These are phyloP conservation scores for Neurospora sp. DNA, from an alignment of 495 filamentous ascomycete genomes.

Conservation along the genomic window DNA sequence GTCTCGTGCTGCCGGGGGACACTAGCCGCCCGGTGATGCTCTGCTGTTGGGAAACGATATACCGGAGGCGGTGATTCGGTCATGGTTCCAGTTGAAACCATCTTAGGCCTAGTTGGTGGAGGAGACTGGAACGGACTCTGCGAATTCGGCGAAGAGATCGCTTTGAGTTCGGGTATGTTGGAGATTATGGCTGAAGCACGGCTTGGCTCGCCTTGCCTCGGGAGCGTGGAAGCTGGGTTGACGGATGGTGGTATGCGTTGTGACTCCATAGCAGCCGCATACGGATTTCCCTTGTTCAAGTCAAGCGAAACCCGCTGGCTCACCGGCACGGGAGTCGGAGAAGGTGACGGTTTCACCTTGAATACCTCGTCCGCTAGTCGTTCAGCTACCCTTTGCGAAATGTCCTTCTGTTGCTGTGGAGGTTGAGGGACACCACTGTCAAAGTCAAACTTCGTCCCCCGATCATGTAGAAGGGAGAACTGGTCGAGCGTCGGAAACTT, in stretches of 20 bases:
- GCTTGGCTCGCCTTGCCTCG: constrained; percentile 34
- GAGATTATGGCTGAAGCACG: constrained; percentile 43
- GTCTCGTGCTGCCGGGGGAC: constrained; percentile 32
- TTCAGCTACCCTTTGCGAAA: constrained; percentile 68
- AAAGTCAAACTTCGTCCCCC: constrained; percentile 83
- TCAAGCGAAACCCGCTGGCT: constrained; percentile 29
- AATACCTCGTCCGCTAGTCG: constrained; percentile 78
- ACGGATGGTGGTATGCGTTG: constrained; percentile 17
- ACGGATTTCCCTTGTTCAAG: constrained; percentile 16
- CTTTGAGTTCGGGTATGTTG: constrained; percentile 42
- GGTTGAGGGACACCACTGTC: constrained; percentile 40
- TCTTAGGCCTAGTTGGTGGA: constrained; percentile 46
- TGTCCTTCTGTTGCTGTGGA: constrained; percentile 43
- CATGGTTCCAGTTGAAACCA: constrained; percentile 94
- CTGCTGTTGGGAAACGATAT: constrained; percentile 50
- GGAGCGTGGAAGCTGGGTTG: constrained; percentile 28
- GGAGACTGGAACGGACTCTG: constrained; percentile 46
- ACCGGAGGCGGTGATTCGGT: constrained; percentile 67
- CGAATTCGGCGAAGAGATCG: constrained; percentile 36
- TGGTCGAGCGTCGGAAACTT: constrained; percentile 89
- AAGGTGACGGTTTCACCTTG: constrained; percentile 17
- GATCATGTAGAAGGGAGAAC: constrained; percentile 82
- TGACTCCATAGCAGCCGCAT: constrained; percentile 5
- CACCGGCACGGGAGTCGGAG: constrained; percentile 8
- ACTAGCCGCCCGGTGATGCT: constrained; percentile 49